Evolutionary conservation across 2,329 filamentous ascomycete genomes (phyloP).

Genomic region (Phaeosphaeria sp.): DNA sequence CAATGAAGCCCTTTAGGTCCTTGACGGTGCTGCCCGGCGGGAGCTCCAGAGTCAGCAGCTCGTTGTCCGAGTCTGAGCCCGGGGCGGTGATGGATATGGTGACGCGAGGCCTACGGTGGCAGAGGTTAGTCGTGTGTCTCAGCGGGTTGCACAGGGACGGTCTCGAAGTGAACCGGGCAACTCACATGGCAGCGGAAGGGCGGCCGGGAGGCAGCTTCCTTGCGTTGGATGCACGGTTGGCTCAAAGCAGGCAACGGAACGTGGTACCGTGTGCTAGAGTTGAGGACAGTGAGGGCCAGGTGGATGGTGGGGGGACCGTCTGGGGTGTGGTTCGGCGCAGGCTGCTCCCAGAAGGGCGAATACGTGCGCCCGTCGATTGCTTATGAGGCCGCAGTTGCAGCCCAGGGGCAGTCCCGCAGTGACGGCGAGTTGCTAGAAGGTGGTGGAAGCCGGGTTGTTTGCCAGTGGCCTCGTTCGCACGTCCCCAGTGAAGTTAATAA

Average conservation of each 20-base stretch:
- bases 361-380: conserved; percentile 24
- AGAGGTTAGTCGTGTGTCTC: conserved; percentile 27
- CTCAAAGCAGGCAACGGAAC: conserved; percentile 42
- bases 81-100: conserved; percentile 84
- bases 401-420: conserved; percentile 1
- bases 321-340: conserved; percentile 23
- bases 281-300: conserved; percentile 10
- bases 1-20: conserved; percentile 85
- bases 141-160: conserved; percentile 45
- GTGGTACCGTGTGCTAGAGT: conserved; percentile 40
- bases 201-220: conserved; percentile 30
- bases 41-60: conserved; percentile 82
- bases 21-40: conserved; percentile 82
- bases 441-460: not conserved
- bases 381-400: conserved; percentile 25
- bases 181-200: conserved; percentile 43
- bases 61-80: conserved; percentile 70
- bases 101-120: conserved; percentile 72
- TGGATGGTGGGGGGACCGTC: conserved; percentile 25
- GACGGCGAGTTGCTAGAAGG: conserved; percentile 5
- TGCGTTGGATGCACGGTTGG: conserved; percentile 43
- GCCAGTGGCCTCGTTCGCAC: conserved; percentile 11
- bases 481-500: conserved; percentile 30
- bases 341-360: conserved; percentile 21
- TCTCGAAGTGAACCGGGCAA: conserved; percentile 16